These are phyloP conservation scores for Peronospora destructor DNA, from an alignment of 352 stramenopile genomes.

Conservation along the genomic window DNA sequence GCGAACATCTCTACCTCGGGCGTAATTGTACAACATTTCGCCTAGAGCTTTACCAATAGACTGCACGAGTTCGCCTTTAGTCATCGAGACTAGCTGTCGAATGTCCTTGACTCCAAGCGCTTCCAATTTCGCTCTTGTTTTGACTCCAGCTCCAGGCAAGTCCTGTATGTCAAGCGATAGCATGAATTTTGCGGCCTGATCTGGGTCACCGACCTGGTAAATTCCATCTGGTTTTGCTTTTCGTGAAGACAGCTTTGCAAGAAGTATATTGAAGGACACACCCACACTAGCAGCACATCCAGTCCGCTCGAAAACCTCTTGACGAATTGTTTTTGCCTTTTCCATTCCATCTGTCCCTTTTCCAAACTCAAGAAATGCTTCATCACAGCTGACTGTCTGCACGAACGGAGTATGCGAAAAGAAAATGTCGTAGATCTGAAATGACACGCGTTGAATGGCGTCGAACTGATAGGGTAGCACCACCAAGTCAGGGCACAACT, in stretches of 20 bases:
- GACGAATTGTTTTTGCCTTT: slow-evolving; percentile 64
- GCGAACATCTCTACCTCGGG: slow-evolving; percentile 66
- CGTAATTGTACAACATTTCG: slow-evolving; percentile 70
- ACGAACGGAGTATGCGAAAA: slow-evolving; percentile 83
- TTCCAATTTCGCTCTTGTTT: slow-evolving; percentile 59
- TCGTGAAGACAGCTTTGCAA: slow-evolving; percentile 91
- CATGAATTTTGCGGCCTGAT: slow-evolving; percentile 59
- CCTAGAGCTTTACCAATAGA: slow-evolving; percentile 63
- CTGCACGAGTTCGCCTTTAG: slow-evolving; percentile 46
- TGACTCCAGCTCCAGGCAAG: slow-evolving; percentile 75
- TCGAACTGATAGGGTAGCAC: slow-evolving; percentile 93
- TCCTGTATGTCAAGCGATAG: slow-evolving; percentile 55
- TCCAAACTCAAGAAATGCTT: slow-evolving; percentile 90
- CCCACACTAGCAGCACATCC: slow-evolving; percentile 90
- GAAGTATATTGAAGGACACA: slow-evolving; percentile 89
- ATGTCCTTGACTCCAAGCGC: slow-evolving; percentile 60
- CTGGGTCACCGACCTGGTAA: slow-evolving; percentile 42
- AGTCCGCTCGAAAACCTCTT: slow-evolving; percentile 70
- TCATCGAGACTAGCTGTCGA: slow-evolving; percentile 44
- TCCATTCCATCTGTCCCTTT: slow-evolving; percentile 46
- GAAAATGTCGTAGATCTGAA: slow-evolving; percentile 90
- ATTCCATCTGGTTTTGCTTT: slow-evolving; percentile 90
- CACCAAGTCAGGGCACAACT: slow-evolving; percentile 88
- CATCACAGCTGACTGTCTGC: slow-evolving; percentile 94
- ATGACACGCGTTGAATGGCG: slow-evolving; percentile 84